These are phyloP conservation scores for Penicillium sp. DNA, from an alignment of 2,329 filamentous ascomycete species.

Conservation along the genomic window DNA sequence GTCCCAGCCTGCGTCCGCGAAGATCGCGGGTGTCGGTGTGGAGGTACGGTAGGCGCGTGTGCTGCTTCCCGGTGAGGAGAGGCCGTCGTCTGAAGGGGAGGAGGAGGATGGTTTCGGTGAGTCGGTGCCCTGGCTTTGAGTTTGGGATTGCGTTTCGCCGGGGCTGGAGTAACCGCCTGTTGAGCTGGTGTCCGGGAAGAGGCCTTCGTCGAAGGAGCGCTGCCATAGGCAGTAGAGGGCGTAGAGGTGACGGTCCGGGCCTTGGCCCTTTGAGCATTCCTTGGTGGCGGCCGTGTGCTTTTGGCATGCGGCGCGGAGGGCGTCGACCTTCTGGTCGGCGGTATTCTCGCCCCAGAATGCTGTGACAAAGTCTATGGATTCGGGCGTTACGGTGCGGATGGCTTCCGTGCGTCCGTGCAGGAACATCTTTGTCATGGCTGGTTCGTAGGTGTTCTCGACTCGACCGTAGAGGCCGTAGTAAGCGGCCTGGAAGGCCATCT, in stretches of 20 bases:
- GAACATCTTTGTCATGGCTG: slow-evolving; percentile 95
- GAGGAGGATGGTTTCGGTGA: slow-evolving; percentile 25
- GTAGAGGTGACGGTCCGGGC: slow-evolving; percentile 89
- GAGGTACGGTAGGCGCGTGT: slow-evolving; percentile 51
- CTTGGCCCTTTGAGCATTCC: slow-evolving; percentile 83
- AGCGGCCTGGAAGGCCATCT: slow-evolving; percentile 98
- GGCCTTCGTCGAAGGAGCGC: slow-evolving; percentile 73
- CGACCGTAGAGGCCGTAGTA: slow-evolving; percentile 96
- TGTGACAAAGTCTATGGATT: slow-evolving; percentile 83
- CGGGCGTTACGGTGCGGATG: slow-evolving; percentile 77
- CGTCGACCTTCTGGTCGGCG: slow-evolving; percentile 76
- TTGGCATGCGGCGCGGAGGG: slow-evolving; percentile 77
- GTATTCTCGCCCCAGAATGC: slow-evolving; percentile 94
- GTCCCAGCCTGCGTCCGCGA: slow-evolving; percentile 88
- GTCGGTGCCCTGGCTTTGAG: slow-evolving; percentile 9
- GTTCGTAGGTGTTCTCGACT: slow-evolving; percentile 93
- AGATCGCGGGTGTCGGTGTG: slow-evolving; percentile 66
- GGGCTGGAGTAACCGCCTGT: slow-evolving; percentile 67
- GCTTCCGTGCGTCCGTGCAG: slow-evolving; percentile 94
- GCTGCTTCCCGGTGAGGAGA: slow-evolving; percentile 45
- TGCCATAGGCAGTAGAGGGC: slow-evolving; percentile 96
- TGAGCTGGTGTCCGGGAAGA: slow-evolving; percentile 48
- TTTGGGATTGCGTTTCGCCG: slow-evolving; percentile 21
- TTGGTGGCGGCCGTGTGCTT: slow-evolving; percentile 77
- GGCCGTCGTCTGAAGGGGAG: slow-evolving; percentile 36